Base-by-base conservation (phyloP, 176 grass and related monocot species). In the Microstegium vimineum region DNA sequence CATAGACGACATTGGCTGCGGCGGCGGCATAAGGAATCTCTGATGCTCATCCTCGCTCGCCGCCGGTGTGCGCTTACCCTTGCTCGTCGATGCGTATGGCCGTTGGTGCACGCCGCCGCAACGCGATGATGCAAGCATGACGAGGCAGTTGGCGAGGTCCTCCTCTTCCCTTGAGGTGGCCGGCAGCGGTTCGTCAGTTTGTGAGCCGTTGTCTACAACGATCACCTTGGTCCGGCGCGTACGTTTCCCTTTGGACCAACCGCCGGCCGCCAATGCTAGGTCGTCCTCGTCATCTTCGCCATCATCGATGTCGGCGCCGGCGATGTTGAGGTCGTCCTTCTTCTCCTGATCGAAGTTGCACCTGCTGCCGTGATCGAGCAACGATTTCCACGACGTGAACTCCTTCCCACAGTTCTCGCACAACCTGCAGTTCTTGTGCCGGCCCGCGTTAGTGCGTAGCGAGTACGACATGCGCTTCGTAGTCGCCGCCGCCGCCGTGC, bases 341-440 rank as follows among this genome's bases (percentile, higher is more conserved):
- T n/a, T n/a, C 18, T 82, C 73, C 28, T 76, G 54, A 4, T 79
- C n/a, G n/a, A 77, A 61, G 77, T 8, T 69, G 85, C 89, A 94
- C 75, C 80, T 85, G n/a, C n/a, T n/a, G 8, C 87, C 89, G 17
- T 94, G 84, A 66, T 94, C 89, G 0, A 94, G 81, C 84, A 94
- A 45, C 40, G 84, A 85, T 77, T 94, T 89, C 89, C 89, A 94
- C 2, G 89, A 91, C 25, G 80, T 71, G 87, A 91, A 91, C 77
- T 91, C 87, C 84, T 85, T 89, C n/a, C 89, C 86, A 43, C 92
- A 85, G 66, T 94, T 89, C 84, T 91, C 86, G 74, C 89, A 94
- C 0, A 80, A 42, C 41, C 78, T 74, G 45, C 81, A 91, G 46
- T 20, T 87, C 73, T 78, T 89, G 9, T 62, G 69, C 26, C 87